Evolutionary conservation across 23 red algal species (phyloP), one percentile per base, ranked within the genome.

Genomic region (Chondrus crispus): DNA sequence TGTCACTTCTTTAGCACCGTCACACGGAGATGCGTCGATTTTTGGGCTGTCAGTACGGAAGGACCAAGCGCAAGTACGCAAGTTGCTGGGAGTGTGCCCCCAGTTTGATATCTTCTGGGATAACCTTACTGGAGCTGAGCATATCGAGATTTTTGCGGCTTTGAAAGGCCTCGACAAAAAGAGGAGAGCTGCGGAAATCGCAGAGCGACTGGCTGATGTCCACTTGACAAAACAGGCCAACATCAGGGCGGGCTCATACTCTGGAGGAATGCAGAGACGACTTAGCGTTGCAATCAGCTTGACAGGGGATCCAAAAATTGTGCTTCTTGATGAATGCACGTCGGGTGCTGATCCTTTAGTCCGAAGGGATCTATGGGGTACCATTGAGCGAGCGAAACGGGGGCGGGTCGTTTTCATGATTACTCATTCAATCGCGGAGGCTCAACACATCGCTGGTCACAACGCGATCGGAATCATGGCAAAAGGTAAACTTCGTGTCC

Each of bases 401-500:
- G 96, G 92, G 32, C 92, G 96, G 1, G 93, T 95, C 35, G 91
- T 98, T 37, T 84, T 98, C 33, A 82, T 94, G 1, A 92, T 93
- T 20, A 98, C 96, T 26, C 96, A 98, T 58, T 95, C 92, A 41
- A 98, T 98, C 69, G 96, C 93, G 77, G 96, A 98, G 71, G 96
- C 96, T 16, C 87, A 98, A 51, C 79, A 93, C 32, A 91, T 98
- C 47, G 96, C 85, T 41, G 77, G 76, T 0, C 62, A 58, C 16
- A 85, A 98, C 73, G 28, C 81, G 14, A 95, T 98, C 73, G 96
- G 88, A 43, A 98, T 98, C 48, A 95, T 98, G 96, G 93, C 85
- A 38, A 87, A 93, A 71, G 96, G 96, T 16, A 79, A 80, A 60
- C 57, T 98, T 50, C 76, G 78, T 28, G 93, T 95, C 36, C 84